Base-by-base conservation (phyloP, 2,329 filamentous ascomycete genomes). In the Blastomyces silverae region DNA sequence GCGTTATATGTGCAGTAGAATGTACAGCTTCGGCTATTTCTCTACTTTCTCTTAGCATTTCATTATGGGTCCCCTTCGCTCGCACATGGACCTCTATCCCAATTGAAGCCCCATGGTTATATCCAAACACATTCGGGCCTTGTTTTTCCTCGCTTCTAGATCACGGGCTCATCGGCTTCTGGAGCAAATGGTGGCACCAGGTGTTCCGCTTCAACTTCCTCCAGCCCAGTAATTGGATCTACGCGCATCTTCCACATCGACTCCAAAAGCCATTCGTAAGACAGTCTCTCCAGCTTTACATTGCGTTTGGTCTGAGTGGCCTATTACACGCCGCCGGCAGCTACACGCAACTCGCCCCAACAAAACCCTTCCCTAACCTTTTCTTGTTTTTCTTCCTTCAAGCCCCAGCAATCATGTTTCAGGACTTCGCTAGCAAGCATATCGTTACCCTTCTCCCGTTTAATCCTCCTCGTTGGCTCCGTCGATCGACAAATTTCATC, bases 171-270 rank as follows among this genome's bases (percentile, higher is more conserved):
- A 82, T 84, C 0, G 92, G 92, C 0, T 89, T 88, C 77, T 97
- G 93, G 93, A 87, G 89, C 56, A 82, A 81, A 28, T 93, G 87
- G 83, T 97, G 93, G 93, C 93, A 97, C 75, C 92, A 97, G 76
- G 87, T 88, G 2, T 95, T 96, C 78, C 88, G 92, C 0, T 83
- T 86, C 64, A 86, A 85, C 69, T 74, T 66, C 63, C 66, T 52
- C 76, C 71, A 67, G 31, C 74, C 69, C 31, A 81, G 22, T 73
- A 80, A 69, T 60, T 85, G 65, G 69, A 67, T 67, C 68, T 73
- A 69, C 70, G 76, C 62, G 70, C 74, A 39, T n/a, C 66, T 65
- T 15, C 70, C 63, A 71, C 74, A 1, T 31, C 63, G 48, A 10
- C 62, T 72, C 39, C 63, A 69, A 7, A 67, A 67, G 28, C 67